phyloP scores from a whole-genome alignment of 2,329 filamentous ascomycete genomes.

The Colletotrichum spaethianum region DNA sequence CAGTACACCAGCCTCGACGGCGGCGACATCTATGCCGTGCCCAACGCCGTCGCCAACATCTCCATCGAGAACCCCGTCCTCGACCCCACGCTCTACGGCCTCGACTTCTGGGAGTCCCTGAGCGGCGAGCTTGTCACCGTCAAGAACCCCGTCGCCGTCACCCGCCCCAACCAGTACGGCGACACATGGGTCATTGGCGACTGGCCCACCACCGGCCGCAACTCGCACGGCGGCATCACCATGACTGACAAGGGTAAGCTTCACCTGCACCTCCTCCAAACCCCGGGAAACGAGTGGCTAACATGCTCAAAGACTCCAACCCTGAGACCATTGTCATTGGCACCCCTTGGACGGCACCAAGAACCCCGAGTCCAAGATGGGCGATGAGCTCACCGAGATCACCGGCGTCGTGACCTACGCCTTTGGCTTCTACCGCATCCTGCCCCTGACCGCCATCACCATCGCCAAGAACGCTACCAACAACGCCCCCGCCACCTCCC shows the following conservation, averaged over 20 bases:
- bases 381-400: conserved; percentile 75
- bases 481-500: conserved; percentile 64
- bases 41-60: conserved; percentile 72
- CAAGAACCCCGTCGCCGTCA: conserved; percentile 67
- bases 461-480: conserved; percentile 61
- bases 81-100: conserved; percentile 72
- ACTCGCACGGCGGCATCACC: conserved; percentile 75
- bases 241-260: conserved; percentile 67
- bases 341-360: conserved; percentile 74
- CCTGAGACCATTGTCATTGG: conserved; percentile 79
- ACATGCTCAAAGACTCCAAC: conserved; percentile 68
- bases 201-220: conserved; percentile 74
- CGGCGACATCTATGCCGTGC: conserved; percentile 76
- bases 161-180: conserved; percentile 74
- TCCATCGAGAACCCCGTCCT: conserved; percentile 73
- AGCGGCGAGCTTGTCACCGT: conserved; percentile 78
- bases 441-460: conserved; percentile 72
- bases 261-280: too few relatives aligned
- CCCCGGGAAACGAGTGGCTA: not conserved
- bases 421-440: conserved; percentile 79
- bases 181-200: conserved; percentile 79
- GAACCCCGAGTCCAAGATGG: conserved; percentile 75
- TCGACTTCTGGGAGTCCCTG: conserved; percentile 83
- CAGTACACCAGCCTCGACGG: conserved; percentile 74
- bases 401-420: conserved; percentile 77